phyloP scores from a whole-genome alignment of 2,329 filamentous ascomycete species.

The Ophiostoma pallidulum region DNA sequence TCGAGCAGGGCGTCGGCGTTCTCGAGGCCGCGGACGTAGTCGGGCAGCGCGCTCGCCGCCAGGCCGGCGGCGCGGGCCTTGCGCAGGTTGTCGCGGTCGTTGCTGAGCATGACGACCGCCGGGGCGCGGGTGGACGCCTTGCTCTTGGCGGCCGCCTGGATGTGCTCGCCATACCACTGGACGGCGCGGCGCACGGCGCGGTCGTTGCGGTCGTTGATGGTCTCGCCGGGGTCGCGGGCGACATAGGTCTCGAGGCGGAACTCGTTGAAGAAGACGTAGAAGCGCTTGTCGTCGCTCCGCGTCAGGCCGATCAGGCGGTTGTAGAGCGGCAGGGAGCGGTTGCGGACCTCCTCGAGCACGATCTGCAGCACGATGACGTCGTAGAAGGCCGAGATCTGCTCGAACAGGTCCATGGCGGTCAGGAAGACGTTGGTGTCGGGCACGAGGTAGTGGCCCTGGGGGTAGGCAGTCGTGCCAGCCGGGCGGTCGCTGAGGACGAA shows the following conservation, averaged over 20 bases:
- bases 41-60: constrained; percentile 55
- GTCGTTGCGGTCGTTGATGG: constrained; percentile 94
- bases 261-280: constrained; percentile 99
- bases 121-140: constrained; percentile 48
- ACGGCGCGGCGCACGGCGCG: constrained; percentile 78
- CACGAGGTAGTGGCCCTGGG: constrained; percentile 84
- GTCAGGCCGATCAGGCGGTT: constrained; percentile 85
- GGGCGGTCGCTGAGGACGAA: constrained; percentile 87
- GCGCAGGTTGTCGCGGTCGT: constrained; percentile 77
- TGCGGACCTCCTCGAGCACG: constrained; percentile 90
- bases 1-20: constrained; percentile 80
- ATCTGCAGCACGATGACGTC: constrained; percentile 96
- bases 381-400: constrained; percentile 83
- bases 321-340: constrained; percentile 87
- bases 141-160: constrained; percentile 48
- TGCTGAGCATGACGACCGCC: constrained; percentile 83
- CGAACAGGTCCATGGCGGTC: constrained; percentile 94
- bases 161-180: constrained; percentile 81
- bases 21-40: constrained; percentile 80
- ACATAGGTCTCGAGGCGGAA: constrained; percentile 90
- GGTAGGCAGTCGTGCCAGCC: constrained; percentile 70
- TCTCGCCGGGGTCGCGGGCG: constrained; percentile 63
- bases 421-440: constrained; percentile 95
- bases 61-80: constrained; percentile 72
- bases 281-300: constrained; percentile 92